These are phyloP conservation scores for Globisporangium megalacanthum DNA, from an alignment of 352 stramenopile genomes.

Conservation along the genomic window DNA sequence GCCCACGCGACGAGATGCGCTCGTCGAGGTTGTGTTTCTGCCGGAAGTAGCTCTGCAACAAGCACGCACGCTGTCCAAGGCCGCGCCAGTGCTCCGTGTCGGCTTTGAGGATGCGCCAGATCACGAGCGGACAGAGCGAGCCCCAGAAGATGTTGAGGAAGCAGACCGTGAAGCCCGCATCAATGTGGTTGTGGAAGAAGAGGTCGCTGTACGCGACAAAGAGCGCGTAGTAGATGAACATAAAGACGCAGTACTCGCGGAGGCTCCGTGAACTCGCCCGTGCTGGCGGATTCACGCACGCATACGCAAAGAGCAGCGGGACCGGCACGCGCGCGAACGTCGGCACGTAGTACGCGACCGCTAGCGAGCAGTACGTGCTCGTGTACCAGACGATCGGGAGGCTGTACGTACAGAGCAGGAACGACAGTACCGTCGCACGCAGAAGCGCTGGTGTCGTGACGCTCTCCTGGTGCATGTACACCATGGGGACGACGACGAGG, in stretches of 20 bases:
- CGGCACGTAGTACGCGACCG: slow-evolving; percentile 28
- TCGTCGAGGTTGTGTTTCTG: slow-evolving; percentile 25
- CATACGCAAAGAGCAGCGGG: slow-evolving; percentile 36
- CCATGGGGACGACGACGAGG: slow-evolving; percentile 49
- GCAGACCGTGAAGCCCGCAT: slow-evolving; percentile 28
- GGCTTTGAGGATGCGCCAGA: slow-evolving; percentile 37
- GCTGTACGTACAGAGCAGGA: slow-evolving; percentile 48
- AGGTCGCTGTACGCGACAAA: slow-evolving; percentile 37
- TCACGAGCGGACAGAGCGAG: slow-evolving; percentile 37
- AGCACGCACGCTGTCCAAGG: slow-evolving; percentile 46
- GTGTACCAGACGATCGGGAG: slow-evolving; percentile 45
- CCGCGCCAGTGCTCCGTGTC: slow-evolving; percentile 74
- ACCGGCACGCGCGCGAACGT: slow-evolving; percentile 30
- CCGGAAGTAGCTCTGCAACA: slow-evolving; percentile 22
- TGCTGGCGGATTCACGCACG: slow-evolving; percentile 32
- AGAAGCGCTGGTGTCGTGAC: slow-evolving; percentile 45
- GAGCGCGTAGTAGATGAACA: slow-evolving; percentile 34
- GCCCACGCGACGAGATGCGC: slow-evolving; percentile 37
- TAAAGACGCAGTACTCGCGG: slow-evolving; percentile 56
- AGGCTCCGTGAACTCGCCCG: slow-evolving; percentile 43
- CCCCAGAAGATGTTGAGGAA: slow-evolving; percentile 43
- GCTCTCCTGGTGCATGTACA: slow-evolving; percentile 48
- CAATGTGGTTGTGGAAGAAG: slow-evolving; percentile 16
- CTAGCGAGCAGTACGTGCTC: slow-evolving; percentile 1
- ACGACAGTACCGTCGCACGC: slow-evolving; percentile 30